A percentile compares a stretch with the other conserved stretches of the same genome.
Evolutionary conservation across 2,329 filamentous ascomycete genomes (phyloP).

Genomic region (Aschersonia sp.): DNA sequence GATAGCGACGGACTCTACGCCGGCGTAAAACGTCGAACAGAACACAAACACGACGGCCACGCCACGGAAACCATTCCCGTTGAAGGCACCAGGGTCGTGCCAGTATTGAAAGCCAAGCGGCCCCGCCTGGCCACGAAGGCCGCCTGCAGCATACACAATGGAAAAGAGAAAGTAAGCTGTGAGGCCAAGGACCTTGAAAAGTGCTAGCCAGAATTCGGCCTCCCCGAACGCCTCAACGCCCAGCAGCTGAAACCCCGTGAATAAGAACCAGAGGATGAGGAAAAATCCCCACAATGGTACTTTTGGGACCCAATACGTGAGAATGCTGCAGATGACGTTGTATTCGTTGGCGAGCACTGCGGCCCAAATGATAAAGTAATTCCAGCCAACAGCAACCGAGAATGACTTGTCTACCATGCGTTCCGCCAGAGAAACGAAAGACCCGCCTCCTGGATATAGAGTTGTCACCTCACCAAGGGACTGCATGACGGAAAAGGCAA

Average conservation of each 20-base stretch:
- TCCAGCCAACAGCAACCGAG: constrained; percentile 55
- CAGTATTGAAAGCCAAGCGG: constrained; percentile 58
- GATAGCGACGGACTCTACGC: constrained; percentile 49
- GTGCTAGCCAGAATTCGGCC: constrained; percentile 66
- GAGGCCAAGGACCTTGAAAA: constrained; percentile 56
- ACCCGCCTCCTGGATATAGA: constrained; percentile 55
- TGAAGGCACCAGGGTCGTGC: constrained; percentile 56
- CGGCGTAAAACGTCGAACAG: constrained; percentile 57
- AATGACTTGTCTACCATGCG: constrained; percentile 60
- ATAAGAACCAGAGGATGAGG: constrained; percentile 59
- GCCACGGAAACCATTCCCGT: constrained; percentile 49
- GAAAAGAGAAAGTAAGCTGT: constrained; percentile 62
- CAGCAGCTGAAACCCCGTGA: constrained; percentile 54
- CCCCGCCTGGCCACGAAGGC: constrained; percentile 41
- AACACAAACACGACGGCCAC: constrained; percentile 54
- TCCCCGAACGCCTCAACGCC: constrained; percentile 66
- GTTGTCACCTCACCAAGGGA: constrained; percentile 63
- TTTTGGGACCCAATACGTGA: constrained; percentile 49
- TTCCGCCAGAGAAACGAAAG: constrained; percentile 56
- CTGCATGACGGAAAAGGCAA: constrained; percentile 57
- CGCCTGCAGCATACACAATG: constrained; percentile 56
- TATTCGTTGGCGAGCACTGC: constrained; percentile 57
- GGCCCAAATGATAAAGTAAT: constrained; percentile 56
- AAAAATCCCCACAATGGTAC: constrained; percentile 55
- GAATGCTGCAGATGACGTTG: constrained; percentile 52